phyloP scores from a whole-genome alignment of 2,329 filamentous ascomycete genomes.

The Monosporascus sp. region DNA sequence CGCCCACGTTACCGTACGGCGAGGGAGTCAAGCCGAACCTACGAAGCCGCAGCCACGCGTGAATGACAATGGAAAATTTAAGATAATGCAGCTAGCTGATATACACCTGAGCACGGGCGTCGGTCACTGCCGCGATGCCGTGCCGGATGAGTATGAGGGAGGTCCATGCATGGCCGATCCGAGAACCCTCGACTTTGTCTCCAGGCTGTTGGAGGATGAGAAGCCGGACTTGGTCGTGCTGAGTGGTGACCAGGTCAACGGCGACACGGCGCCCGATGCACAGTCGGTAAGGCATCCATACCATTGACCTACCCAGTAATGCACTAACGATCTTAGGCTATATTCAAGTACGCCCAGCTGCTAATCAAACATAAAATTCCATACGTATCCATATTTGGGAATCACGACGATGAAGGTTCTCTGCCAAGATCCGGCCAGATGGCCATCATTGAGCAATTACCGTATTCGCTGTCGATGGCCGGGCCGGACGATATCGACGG shows the following conservation, averaged over 20 bases:
- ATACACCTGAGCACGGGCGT: conserved; percentile 88
- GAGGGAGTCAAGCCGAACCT: conserved; percentile 60
- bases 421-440: conserved; percentile 76
- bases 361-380: conserved; percentile 85
- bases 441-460: conserved; percentile 78
- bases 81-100: conserved; percentile 96
- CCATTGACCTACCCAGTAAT: not conserved
- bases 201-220: conserved; percentile 80
- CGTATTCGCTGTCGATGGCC: conserved; percentile 80
- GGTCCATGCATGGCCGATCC: conserved; percentile 87
- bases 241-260: conserved; percentile 93
- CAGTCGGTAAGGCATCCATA: conserved; percentile 60
- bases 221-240: conserved; percentile 89
- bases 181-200: conserved; percentile 84
- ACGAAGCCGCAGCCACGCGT: conserved; percentile 73
- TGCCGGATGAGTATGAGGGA: conserved; percentile 66
- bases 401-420: conserved; percentile 90
- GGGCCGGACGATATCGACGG: conserved; percentile 83
- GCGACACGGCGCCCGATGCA: conserved; percentile 84
- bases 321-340: conserved; percentile 49
- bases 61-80: conserved; percentile 86
- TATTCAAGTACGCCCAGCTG: conserved; percentile 87
- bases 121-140: conserved; percentile 79
- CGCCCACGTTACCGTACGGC: conserved; percentile 72
- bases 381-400: conserved; percentile 91